phyloP scores from a whole-genome alignment of 768 basidiomycete genomes.

The Termitomyces sp. region DNA sequence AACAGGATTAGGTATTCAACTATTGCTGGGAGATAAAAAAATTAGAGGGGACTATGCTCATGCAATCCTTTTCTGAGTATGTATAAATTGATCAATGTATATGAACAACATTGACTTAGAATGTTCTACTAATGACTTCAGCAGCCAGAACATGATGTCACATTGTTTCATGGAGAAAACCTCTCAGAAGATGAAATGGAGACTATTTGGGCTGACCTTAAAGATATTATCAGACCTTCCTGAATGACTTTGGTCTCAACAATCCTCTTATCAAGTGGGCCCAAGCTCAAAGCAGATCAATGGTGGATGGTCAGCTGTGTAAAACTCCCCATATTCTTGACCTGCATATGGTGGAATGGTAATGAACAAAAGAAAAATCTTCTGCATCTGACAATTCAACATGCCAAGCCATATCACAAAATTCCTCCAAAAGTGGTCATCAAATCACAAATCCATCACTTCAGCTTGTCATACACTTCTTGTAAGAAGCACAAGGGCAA shows the following conservation, averaged over 20 bases:
- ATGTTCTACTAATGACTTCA: not conserved
- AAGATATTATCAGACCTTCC: too few species aligned
- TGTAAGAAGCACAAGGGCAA: not conserved
- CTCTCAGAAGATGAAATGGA: not conserved
- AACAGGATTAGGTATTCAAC: too few species aligned
- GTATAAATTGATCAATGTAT: not conserved
- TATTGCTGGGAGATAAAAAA: not conserved
- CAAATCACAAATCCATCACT: not conserved
- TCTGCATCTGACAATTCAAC: not conserved
- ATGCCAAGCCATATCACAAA: not conserved
- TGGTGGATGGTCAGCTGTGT: not conserved
- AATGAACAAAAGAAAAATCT: not conserved
- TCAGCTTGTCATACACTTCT: not conserved
- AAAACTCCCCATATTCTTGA: not conserved
- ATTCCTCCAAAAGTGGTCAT: not conserved
- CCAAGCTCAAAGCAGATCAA: too few species aligned
- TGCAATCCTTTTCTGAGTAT: not conserved
- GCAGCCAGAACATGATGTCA: not conserved
- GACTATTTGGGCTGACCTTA: too few species aligned
- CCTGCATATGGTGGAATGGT: not conserved
- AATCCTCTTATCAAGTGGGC: too few species aligned
- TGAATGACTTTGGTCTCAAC: too few species aligned
- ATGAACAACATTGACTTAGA: not conserved
- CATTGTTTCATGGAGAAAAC: not conserved
- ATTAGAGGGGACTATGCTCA: not conserved